Base-by-base conservation (phyloP, 169 alveolate genomes). In the Plasmodium reichenowi region DNA sequence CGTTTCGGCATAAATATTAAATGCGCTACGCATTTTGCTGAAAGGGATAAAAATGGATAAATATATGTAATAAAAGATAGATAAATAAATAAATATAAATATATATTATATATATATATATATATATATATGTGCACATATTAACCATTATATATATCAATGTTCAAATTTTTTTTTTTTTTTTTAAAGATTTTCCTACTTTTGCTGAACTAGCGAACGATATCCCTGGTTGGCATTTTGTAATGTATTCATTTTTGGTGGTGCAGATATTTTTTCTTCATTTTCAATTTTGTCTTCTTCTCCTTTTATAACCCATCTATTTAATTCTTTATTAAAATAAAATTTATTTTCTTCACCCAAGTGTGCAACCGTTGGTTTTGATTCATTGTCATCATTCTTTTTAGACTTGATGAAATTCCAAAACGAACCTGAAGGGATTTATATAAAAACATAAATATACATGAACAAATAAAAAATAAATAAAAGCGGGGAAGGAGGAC, bases 291-390 rank as follows among this genome's bases (percentile, higher is more conserved):
- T 88, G 24, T 92, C 95, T 70, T 95, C 97, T 56, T 95, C 97
- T 59, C 97, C 97, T 32, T 94, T 92, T n/a, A 95, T 94, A 13
- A 95, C 97, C 97, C 97, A 95, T 54, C 96, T 73, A 70, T 93
- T 94, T 38, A 95, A 88, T 47, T 95, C 96, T 72, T 95, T 94
- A 71, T 95, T 95, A 92, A 93, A 95, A 74, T 95, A 95, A 54
- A 95, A 93, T 87, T 94, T 93, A 73, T 95, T 95, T 64, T 95
- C 97, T 88, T 94, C 97, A 2, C 97, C 97, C 76, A 95, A 90
- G 95, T 95, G 78, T 50, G 68, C 71, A n/a, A 64, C 86, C 47
- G 92, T 58, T 45, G 71, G 71, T 32, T 64, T 48, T 24, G 91
- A 7, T 20, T 83, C 91, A 17, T 48, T 54, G 24, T 83, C 91